Evolutionary conservation across 768 basidiomycete genomes (phyloP).

Genomic region (Collybiopsis luxurians): DNA sequence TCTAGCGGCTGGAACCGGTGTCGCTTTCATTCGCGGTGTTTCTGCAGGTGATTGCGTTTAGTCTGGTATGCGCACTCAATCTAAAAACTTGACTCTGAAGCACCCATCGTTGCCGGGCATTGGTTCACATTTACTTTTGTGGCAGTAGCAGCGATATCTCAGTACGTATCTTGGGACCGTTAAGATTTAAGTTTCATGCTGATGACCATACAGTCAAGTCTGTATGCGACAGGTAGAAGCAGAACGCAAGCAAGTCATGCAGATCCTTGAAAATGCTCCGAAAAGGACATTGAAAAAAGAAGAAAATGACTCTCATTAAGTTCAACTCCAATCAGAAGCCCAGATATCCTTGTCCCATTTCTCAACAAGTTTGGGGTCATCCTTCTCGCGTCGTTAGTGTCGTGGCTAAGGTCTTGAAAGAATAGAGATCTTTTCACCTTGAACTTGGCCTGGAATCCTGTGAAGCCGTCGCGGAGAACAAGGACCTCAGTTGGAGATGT

Average conservation of each 20-base stretch:
- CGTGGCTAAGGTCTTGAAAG: no score
- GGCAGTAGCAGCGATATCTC: conserved; percentile 63
- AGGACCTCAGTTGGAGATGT: conserved; percentile 47
- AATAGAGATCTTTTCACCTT: conserved; percentile 54
- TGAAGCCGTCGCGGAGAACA: conserved; percentile 72
- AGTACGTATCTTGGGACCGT: conserved; percentile 40
- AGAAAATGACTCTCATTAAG: conserved; percentile 15
- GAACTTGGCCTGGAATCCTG: conserved; percentile 65
- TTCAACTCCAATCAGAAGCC: conserved; percentile 41
- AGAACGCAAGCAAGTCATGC: conserved; percentile 53
- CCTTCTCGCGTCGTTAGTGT: no score
- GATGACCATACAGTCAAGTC: conserved; percentile 46
- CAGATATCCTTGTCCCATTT: conserved; percentile 72
- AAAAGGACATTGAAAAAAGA: conserved; percentile 47
- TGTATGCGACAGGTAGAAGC: conserved; percentile 54
- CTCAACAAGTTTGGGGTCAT: conserved; percentile 70
- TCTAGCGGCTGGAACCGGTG: conserved; percentile 75
- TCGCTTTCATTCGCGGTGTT: conserved; percentile 72
- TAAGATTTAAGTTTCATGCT: background rate
- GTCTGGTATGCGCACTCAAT: no score
- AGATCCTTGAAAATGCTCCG: conserved; percentile 61
- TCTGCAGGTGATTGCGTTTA: conserved; percentile 50
- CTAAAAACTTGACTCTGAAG: no score
- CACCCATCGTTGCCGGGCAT: conserved; percentile 63
- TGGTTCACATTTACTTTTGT: conserved; percentile 81